These are phyloP conservation scores for Aspergillus thermomutatus DNA, from an alignment of 2,329 filamentous ascomycete genomes.

Conservation along the genomic window DNA sequence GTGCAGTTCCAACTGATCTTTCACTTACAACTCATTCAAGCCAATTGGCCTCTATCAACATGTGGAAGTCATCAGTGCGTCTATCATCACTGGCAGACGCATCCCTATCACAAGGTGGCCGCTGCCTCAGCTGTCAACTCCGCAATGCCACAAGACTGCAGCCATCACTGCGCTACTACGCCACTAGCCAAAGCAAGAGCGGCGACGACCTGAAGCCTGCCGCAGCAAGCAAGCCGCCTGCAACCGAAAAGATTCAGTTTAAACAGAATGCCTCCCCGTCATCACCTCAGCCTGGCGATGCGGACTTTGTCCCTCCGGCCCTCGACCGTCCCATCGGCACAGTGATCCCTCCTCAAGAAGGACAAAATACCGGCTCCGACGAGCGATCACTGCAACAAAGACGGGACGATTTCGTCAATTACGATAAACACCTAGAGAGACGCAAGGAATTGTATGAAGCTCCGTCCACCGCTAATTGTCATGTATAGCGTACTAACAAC, in stretches of 20 bases:
- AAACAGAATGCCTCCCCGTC: constrained; percentile 25
- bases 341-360: constrained; percentile 65
- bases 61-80: constrained; percentile 29
- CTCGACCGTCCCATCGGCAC: constrained; percentile 78
- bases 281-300: constrained; percentile 27
- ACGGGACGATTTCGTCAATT: constrained; percentile 76
- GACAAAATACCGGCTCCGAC: constrained; percentile 80
- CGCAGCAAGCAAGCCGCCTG: constrained; percentile 5
- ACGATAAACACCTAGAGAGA: constrained; percentile 75
- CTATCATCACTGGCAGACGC: constrained; percentile 19
- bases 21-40: background rate
- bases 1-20: background rate
- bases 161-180: constrained; percentile 27
- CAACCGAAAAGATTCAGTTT: constrained; percentile 21
- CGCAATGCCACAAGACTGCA: constrained; percentile 22
- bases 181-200: constrained; percentile 19
- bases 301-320: constrained; percentile 51
- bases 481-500: constrained; percentile 5
- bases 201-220: constrained; percentile 7
- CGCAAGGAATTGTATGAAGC: constrained; percentile 67
- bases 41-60: constrained; percentile 10
- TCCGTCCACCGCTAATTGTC: background rate
- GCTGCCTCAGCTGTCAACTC: constrained; percentile 36
- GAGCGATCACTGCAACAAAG: constrained; percentile 63
- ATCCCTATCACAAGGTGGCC: constrained; percentile 23